These are phyloP conservation scores for Bipolaris zeicola DNA, from an alignment of 2,329 filamentous ascomycete genomes.

Conservation along the genomic window DNA sequence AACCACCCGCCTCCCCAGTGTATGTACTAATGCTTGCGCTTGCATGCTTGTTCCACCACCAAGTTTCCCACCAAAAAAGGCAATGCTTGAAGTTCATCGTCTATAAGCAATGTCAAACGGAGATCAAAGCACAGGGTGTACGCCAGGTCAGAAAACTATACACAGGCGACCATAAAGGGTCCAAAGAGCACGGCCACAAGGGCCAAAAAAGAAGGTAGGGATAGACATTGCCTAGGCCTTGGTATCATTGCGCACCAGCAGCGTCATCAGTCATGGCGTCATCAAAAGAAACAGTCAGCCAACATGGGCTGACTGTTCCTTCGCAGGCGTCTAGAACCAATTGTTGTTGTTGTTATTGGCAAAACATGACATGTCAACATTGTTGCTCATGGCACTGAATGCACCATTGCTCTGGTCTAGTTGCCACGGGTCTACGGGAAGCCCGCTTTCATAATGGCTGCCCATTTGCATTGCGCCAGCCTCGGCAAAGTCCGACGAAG, in stretches of 20 bases:
- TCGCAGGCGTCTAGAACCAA: slow-evolving; percentile 42
- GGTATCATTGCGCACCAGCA: slow-evolving; percentile 38
- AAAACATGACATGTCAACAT: slow-evolving; percentile 34
- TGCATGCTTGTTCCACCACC: slow-evolving; percentile 15
- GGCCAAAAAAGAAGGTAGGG: slow-evolving; percentile 26
- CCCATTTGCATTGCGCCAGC: slow-evolving; percentile 42
- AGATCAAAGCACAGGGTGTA: slow-evolving; percentile 21
- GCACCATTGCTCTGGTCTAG: slow-evolving; percentile 34
- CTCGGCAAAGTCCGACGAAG: slow-evolving; percentile 32
- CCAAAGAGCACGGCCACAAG: slow-evolving; percentile 26
- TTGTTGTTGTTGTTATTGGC: slow-evolving; percentile 31
- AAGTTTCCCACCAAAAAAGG: slow-evolving; percentile 15
- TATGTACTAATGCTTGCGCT: slow-evolving; percentile 29
- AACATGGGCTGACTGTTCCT: slow-evolving; percentile 15
- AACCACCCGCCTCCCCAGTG: slow-evolving; percentile 20
- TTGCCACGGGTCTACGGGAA: slow-evolving; percentile 39
- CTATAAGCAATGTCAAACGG: slow-evolving; percentile 30
- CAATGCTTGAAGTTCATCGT: slow-evolving; percentile 28
- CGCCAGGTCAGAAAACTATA: slow-evolving; percentile 43
- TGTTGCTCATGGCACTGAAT: slow-evolving; percentile 32
- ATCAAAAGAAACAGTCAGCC: slow-evolving; percentile 29
- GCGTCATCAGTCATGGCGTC: slow-evolving; percentile 48
- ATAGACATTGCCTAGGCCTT: slow-evolving; percentile 28
- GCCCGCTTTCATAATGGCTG: slow-evolving; percentile 37
- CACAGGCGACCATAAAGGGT: slow-evolving; percentile 40